Evolutionary conservation across 2,329 filamentous ascomycete species (phyloP), one percentile per base, ranked within the genome.

Genomic region (Aureobasidium subglaciale): DNA sequence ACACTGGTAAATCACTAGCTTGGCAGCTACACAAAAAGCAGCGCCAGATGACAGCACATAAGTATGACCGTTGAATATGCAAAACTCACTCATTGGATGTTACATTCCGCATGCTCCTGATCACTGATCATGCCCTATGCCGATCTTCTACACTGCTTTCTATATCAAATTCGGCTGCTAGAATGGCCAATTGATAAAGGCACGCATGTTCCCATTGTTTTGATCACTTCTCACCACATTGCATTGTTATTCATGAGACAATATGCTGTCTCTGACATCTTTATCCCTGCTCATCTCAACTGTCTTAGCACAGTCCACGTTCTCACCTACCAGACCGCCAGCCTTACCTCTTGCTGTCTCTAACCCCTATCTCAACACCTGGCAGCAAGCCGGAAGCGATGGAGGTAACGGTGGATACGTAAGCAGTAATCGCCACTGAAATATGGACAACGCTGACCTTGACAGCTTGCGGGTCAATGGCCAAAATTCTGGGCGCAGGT

Each of bases 301-400:
- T 11, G 56, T 30, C 20, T 32, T 25, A 4, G 61, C 55, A 5
- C 58, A 67, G 42, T 86, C 83, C 9, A 81, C 75, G 1, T 88
- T 87, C 65, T 75, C 71, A 32, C 85, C 85, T 30, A 78, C 81
- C 32, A 46, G 54, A 6, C 85, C 85, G 38, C 86, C 86, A 15
- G 78, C 86, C 1, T 75, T 87, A 25, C 87, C 88, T 11, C 70
- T 92, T 30, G 86, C 86, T 40, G 87, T 91, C 41, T 83, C 82
- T 59, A 86, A 83, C 9, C 88, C 88, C 0, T 92, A 91, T 62
- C 70, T 91, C 15, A 89, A 81, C 65, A 80, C 83, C 13, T 89
- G 86, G 85, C 75, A 86, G 38, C 71, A 79, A 27, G 64, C 78
- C 9, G 84, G 83, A 1, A 79, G 73, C 25, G 76, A 83, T 65